Evolutionary conservation across 768 basidiomycete genomes (phyloP), one percentile per base, ranked within the genome.

Genomic region (Calocybe cyanea): DNA sequence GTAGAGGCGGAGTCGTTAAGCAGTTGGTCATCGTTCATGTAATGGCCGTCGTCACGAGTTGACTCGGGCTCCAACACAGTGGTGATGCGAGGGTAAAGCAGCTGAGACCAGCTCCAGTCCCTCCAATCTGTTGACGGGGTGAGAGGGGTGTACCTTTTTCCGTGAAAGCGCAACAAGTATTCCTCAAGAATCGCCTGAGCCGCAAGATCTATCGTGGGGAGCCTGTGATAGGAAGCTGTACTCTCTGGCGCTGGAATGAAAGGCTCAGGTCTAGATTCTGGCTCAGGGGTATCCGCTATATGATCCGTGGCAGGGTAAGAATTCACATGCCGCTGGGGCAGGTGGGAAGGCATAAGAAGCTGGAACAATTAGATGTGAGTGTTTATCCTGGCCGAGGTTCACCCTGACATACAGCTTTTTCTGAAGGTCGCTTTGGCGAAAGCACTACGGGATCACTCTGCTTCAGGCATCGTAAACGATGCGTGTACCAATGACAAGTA

Each of bases 401-500:
- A 13, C 35, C 31, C 20, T 35, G 20, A 46, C 45, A 32, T 43
- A 51, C 50, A 15, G 19, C 21, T 38, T 28, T 32, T 37, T 51
- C 48, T 10, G 47, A 19, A 14, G 23, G 31, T 28, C 42, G 46
- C 43, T 40, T 54, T 43, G 51, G 46, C 0, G 38, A 38, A 23
- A 24, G 40, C 45, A 25, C 41, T 38, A 34, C 40, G 20, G n/a
- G n/a, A n/a, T 46, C 46, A 39, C 70, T 75, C 62, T 73, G 79
- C 43, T 35, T 35, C 7, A 78, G 58, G 59, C 85, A 87, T 23
- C 83, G 71, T 32, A 69, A 68, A 24, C 78, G 71, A 56, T 87
- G 85, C 52, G 76, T 81, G 36, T 65, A 59, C 85, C 85, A 87
- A 60, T 87, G 84, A 55, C 75, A 76, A 23, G 73, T 71, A 54